Percentiles rank a stretch among this genome's conserved stretches.
Evolutionary conservation across 306 rosid species (phyloP).

Genomic region (Cicer yamashitae): DNA sequence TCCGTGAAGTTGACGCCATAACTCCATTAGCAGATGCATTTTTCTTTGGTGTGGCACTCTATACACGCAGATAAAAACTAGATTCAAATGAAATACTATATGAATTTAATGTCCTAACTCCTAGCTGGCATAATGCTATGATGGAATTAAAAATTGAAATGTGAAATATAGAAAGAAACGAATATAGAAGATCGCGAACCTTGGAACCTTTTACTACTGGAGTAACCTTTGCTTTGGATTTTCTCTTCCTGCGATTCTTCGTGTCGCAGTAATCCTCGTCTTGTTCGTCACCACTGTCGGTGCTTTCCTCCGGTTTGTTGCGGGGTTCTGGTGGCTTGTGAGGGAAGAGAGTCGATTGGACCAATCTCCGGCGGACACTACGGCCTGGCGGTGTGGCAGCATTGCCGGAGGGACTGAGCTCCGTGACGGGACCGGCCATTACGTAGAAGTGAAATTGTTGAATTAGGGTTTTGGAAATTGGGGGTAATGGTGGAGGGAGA

Average conservation of each 20-base stretch:
- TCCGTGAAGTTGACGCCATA: conserved; percentile 31
- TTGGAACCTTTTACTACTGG: conserved; percentile 55
- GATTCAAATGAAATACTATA: background rate
- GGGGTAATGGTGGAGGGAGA: conserved; percentile 2
- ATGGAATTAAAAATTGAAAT: background rate
- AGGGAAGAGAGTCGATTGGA: conserved; percentile 77
- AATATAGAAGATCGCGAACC: conserved; percentile 48
- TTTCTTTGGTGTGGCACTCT: conserved; percentile 63
- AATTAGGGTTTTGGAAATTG: conserved; percentile 41
- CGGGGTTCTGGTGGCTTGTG: conserved; percentile 52
- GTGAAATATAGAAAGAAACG: background rate
- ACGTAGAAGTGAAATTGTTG: background rate
- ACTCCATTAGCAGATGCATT: conserved; percentile 40
- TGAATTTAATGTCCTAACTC: background rate
- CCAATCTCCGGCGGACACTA: conserved; percentile 55
- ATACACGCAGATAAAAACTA: conserved; percentile 17
- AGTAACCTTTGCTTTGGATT: conserved; percentile 50
- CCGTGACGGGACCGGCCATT: conserved; percentile 40
- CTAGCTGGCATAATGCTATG: background rate
- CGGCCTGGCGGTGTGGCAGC: conserved; percentile 47
- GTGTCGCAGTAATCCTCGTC: conserved; percentile 59
- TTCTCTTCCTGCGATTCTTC: conserved; percentile 58
- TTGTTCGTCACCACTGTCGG: conserved; percentile 39
- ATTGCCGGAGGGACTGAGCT: conserved; percentile 35
- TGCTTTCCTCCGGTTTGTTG: conserved; percentile 46